Base-by-base conservation (phyloP, 768 basidiomycete genomes). In the Suillus placidus region DNA sequence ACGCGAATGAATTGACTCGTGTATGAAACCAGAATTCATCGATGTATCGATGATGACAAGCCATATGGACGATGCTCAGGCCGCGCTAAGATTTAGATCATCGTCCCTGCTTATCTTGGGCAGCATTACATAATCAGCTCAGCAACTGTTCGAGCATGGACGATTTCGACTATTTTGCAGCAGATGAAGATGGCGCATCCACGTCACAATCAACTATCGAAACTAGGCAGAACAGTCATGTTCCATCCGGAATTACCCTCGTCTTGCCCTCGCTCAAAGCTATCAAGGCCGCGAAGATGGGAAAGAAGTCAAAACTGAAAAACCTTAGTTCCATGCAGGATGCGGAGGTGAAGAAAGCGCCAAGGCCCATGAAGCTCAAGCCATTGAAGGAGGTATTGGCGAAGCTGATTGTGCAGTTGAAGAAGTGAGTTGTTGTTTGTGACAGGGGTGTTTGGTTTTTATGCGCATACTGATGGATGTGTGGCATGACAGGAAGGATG, bases 361-460 rank as follows among this genome's bases (percentile, higher is more conserved):
- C 84, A 2, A 77, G 91, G 35, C 89, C 89, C 18, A 69, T 88
- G 67, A 93, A 92, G 76, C 81, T 92, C 64, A 93, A 93, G 73
- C 91, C 92, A 5, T 80, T 94, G 69, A 91, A 88, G 71, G 92
- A 92, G 76, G 89, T 93, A 30, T 42, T 93, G 56, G 73, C 79
- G 4, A 88, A 87, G 74, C 80, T 93, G 23, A 87, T 93, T 55
- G 71, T 75, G 0, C 90, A 90, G 76, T 86, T 93, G 34, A 92
- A 92, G 80, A 93, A 89, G 92, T 92, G 66, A 62, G 83, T 54
- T 52, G 35, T 20, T 60, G 12, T 54, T 60, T 40, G 12, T 12
- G 26, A 42, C 18, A 42, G 38, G 26, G 58, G 38, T 30, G 7
- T 30, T 42, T 30, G 16, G 16, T 30, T 40, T 37, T 12, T 30